These are phyloP conservation scores for Berkeleyomyces basicola DNA, from an alignment of 2,329 filamentous ascomycete genomes.

Conservation along the genomic window DNA sequence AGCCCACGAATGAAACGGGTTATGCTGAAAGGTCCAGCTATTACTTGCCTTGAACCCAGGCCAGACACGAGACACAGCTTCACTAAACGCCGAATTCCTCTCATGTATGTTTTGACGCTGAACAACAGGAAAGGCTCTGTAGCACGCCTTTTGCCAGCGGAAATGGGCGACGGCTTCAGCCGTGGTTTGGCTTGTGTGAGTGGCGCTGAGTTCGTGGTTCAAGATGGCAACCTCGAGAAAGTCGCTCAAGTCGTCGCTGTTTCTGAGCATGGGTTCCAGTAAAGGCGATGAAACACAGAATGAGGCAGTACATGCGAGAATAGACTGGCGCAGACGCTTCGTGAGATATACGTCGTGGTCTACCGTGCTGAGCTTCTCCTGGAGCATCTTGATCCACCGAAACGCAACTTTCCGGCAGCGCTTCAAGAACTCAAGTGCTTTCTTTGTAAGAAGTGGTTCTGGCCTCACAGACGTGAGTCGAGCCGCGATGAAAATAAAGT, in stretches of 20 bases:
- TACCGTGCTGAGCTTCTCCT: conserved; percentile 16
- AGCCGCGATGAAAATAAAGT: conserved; percentile 25
- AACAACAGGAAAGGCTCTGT: background rate
- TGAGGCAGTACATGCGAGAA: conserved; percentile 9
- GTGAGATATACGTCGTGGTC: conserved; percentile 20
- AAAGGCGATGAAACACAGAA: background rate
- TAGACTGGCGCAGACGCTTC: conserved; percentile 23
- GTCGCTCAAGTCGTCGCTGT: background rate
- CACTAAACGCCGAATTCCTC: background rate
- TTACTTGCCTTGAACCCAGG: background rate
- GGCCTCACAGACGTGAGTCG: conserved; percentile 24
- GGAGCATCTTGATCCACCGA: conserved; percentile 25
- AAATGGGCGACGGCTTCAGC: no score
- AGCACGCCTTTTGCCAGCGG: no score
- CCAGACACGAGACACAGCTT: background rate
- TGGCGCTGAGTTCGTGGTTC: background rate
- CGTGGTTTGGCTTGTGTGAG: background rate
- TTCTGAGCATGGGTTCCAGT: background rate
- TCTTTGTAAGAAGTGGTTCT: conserved; percentile 17
- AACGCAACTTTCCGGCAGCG: conserved; percentile 21
- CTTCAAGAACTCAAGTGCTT: conserved; percentile 21
- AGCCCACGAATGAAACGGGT: background rate
- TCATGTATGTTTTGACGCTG: background rate
- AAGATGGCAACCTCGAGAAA: background rate
- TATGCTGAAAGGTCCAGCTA: background rate